Percentiles rank a stretch among this genome's conserved stretches.
Conservation (phyloP, 257 asterid genomes). For the Solanum clarkiae region DNA sequence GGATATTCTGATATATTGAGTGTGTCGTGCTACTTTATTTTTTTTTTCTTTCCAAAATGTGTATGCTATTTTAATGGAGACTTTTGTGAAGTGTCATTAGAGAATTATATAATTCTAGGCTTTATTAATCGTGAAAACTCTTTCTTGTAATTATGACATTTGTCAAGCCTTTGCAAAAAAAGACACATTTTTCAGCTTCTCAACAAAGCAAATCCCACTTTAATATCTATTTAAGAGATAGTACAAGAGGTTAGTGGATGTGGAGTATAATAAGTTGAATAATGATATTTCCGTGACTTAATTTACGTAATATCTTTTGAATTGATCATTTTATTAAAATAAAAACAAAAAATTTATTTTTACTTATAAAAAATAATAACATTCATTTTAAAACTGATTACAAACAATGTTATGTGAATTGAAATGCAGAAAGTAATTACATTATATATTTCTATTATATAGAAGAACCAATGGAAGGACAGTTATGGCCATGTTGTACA, state of each 20-base stretch:
- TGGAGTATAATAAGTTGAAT: not conserved
- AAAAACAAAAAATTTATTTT: not conserved
- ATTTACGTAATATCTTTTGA: not conserved
- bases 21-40: not conserved
- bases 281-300: not conserved
- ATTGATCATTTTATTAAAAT: not conserved
- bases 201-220: not conserved
- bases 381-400: not conserved
- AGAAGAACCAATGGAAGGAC: no score
- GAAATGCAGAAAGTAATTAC: not conserved
- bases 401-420: not conserved
- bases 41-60: not conserved
- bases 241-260: not conserved
- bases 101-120: not conserved
- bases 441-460: no score
- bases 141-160: not conserved
- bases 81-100: not conserved
- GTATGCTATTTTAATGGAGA: not conserved
- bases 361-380: not conserved
- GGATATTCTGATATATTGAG: not conserved
- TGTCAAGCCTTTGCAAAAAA: not conserved
- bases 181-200: not conserved
- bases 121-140: not conserved
- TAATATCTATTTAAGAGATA: not conserved
- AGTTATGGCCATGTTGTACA: no score